A percentile compares a stretch with the other conserved stretches of the same genome.
Evolutionary conservation across 2,329 filamentous ascomycete genomes (phyloP).

Genomic region (Neofusicoccum cordaticola): DNA sequence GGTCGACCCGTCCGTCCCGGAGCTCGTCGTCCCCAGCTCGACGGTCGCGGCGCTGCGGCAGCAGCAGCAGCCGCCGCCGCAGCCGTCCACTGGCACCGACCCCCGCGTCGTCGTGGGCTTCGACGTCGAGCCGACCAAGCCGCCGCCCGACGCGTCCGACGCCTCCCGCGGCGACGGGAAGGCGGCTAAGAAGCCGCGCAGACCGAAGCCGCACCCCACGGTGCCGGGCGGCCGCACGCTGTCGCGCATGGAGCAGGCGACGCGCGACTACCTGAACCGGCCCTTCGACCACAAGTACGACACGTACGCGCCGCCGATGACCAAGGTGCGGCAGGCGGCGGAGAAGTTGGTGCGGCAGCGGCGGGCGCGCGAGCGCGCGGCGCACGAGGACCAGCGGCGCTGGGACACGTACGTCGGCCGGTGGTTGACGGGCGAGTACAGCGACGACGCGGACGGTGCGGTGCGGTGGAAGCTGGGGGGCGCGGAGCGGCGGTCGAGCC

Average conservation of each 20-base stretch:
- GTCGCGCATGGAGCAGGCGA: conserved; percentile 45
- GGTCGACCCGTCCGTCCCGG: background rate
- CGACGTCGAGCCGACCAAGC: background rate
- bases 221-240: conserved; percentile 44
- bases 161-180: background rate
- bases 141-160: background rate
- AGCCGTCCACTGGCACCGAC: no score
- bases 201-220: background rate
- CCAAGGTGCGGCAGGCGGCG: conserved; percentile 46
- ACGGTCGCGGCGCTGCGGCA: background rate
- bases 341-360: conserved; percentile 49
- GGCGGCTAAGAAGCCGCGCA: background rate
- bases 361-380: conserved; percentile 41
- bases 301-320: conserved; percentile 44
- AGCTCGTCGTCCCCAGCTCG: background rate
- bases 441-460: conserved; percentile 23
- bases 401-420: conserved; percentile 41
- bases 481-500: background rate
- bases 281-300: conserved; percentile 37
- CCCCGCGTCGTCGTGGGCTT: background rate
- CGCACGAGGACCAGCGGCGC: conserved; percentile 29
- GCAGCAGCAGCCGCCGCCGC: background rate
- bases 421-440: conserved; percentile 34
- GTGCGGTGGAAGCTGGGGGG: background rate
- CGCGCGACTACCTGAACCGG: conserved; percentile 39